Percentiles rank a stretch among this genome's conserved stretches.
phyloP scores from a whole-genome alignment of 352 stramenopile genomes.

The Pythium utonaiense region DNA sequence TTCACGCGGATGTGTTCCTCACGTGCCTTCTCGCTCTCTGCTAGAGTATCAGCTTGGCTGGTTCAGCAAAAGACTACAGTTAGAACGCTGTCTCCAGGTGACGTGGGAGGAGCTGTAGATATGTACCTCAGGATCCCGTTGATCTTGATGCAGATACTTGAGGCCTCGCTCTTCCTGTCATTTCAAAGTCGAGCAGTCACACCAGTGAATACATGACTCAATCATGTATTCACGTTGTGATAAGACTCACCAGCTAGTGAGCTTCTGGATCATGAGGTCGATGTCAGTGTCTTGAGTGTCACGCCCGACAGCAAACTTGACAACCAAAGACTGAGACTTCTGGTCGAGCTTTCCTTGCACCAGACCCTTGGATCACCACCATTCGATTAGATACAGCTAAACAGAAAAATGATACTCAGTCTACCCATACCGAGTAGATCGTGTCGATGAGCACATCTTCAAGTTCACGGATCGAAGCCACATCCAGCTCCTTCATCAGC shows the following conservation, averaged over 20 bases:
- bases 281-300: slow-evolving; percentile 86
- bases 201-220: not conserved
- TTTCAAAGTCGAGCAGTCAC: not conserved
- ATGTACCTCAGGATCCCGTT: slow-evolving; percentile 61
- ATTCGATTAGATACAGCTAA: no score
- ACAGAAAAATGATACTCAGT: not conserved
- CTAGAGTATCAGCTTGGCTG: slow-evolving; percentile 52
- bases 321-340: slow-evolving; percentile 70
- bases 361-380: slow-evolving; percentile 47
- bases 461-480: slow-evolving; percentile 81
- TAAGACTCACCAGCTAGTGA: slow-evolving; percentile 65
- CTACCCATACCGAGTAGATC: slow-evolving; percentile 89
- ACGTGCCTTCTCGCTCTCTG: slow-evolving; percentile 43
- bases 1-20: slow-evolving; percentile 55
- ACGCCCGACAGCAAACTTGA: slow-evolving; percentile 88
- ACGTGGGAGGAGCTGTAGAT: no score
- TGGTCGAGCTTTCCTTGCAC: slow-evolving; percentile 90
- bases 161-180: slow-evolving; percentile 56
- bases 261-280: slow-evolving; percentile 86
- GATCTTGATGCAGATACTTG: slow-evolving; percentile 58
- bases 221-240: not conserved
- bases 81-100: no score
- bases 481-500: slow-evolving; percentile 72
- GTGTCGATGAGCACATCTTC: slow-evolving; percentile 93
- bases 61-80: no score